phyloP scores from a whole-genome alignment of 2,329 filamentous ascomycete genomes.

The Arthroderma sp. region DNA sequence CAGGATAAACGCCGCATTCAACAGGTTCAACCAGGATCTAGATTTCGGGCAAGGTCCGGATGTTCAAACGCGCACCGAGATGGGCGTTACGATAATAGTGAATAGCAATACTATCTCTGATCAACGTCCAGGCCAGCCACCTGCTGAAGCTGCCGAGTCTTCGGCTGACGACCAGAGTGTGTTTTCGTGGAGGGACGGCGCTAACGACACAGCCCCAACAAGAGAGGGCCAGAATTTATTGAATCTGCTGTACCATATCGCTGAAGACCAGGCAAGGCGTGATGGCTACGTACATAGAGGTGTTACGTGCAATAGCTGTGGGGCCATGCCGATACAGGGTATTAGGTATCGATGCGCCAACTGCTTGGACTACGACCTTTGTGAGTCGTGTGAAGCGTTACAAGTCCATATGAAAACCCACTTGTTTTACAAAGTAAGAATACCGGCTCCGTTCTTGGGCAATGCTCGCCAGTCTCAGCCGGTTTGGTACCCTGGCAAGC shows the following conservation, averaged over 20 bases:
- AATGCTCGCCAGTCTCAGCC: constrained; percentile 64
- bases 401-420: constrained; percentile 75
- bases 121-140: constrained; percentile 13
- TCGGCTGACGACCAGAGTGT: constrained; percentile 31
- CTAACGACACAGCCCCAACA: constrained; percentile 28
- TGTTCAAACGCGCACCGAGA: constrained; percentile 19
- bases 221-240: constrained; percentile 64
- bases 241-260: constrained; percentile 77
- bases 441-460: constrained; percentile 75
- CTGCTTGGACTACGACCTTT: constrained; percentile 90
- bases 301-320: constrained; percentile 82
- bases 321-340: constrained; percentile 75
- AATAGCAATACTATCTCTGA: constrained; percentile 7
- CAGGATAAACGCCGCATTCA: constrained; percentile 25
- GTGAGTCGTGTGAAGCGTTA: constrained; percentile 71
- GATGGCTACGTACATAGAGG: constrained; percentile 88
- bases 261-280: constrained; percentile 76
- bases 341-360: constrained; percentile 91
- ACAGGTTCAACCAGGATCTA: constrained; percentile 26
- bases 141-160: constrained; percentile 23
- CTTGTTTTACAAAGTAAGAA: constrained; percentile 88
- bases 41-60: constrained; percentile 23
- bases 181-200: constrained; percentile 32
- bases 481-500: constrained; percentile 80
- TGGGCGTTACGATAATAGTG: constrained; percentile 22